Evolutionary conservation across 305 asterid species (phyloP), one percentile per base, ranked within the genome.

Genomic region (Fraxinus nigra): DNA sequence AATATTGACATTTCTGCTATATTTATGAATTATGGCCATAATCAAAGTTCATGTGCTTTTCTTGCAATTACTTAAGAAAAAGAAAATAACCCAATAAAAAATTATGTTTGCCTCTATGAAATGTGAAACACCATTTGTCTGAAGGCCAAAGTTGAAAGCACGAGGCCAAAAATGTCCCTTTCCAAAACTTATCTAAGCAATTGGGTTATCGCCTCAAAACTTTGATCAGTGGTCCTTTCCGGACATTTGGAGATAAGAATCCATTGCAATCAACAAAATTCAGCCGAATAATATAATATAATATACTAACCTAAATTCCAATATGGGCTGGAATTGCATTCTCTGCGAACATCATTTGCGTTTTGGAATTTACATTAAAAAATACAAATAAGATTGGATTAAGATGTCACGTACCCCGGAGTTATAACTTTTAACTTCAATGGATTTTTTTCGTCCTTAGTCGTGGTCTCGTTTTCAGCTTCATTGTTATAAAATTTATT

Each of bases 91-190:
- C 59, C 59, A 14, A 51, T 16, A 16, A 1, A 4, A 51, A 51
- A 51, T 51, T 51, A 51, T 51, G 4, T 4, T 2, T 32, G 86
- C 85, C 88, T 89, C 86, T 86, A 80, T 83, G 67, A 86, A 78
- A 59, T n/a, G 28, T 70, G 38, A 83, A 89, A 77, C 84, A 81
- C 35, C 51, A 90, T 43, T 83, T 89, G 93, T 63, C 95, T 84
- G 92, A 90, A 88, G 91, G 93, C 37, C 95, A 87, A 28, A 43
- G 73, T 78, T 70, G 81, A 56, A 75, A 84, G 43, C 46, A 72
- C 81, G 88, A 80, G 74, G 84, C 85, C 89, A 83, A 82, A 77
- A 81, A 32, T 18, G 34, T 67, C 61, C 77, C 74, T 48, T 34
- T 37, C 63, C 28, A 48, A 9, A 18, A 30, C 22, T 22, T 51